Conservation (phyloP, 208 protist genomes). For the Trypanosoma caninum region DNA sequence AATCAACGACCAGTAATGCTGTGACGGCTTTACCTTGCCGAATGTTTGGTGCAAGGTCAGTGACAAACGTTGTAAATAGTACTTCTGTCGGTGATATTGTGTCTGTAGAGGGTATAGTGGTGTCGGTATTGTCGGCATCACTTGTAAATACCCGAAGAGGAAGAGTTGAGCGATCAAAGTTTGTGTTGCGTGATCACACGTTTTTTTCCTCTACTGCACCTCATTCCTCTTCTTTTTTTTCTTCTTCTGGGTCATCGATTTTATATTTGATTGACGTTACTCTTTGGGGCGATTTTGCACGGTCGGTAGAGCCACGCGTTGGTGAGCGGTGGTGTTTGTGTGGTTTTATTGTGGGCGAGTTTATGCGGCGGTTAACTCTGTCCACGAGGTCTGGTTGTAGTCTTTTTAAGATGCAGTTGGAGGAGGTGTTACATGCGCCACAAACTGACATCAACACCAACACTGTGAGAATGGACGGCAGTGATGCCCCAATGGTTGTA, state of each 20-base stretch:
- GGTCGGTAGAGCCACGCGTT: slow-evolving; percentile 15
- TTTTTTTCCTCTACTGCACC: neutral
- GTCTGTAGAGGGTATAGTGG: slow-evolving; percentile 44
- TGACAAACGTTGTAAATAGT: slow-evolving; percentile 29
- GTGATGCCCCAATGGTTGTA: slow-evolving; percentile 10
- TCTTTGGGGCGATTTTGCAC: slow-evolving; percentile 60
- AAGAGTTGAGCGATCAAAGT: slow-evolving; percentile 36
- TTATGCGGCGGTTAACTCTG: slow-evolving; percentile 50
- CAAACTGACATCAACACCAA: neutral
- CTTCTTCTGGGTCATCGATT: too few relatives aligned
- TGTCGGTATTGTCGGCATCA: slow-evolving; percentile 7
- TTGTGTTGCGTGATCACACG: slow-evolving; percentile 30
- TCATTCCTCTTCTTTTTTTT: too few relatives aligned
- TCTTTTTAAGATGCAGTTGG: slow-evolving; percentile 30
- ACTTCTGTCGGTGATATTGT: slow-evolving; percentile 43
- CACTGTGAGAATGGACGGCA: neutral
- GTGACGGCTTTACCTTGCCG: slow-evolving; percentile 23
- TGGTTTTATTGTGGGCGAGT: slow-evolving; percentile 46
- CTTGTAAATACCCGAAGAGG: slow-evolving; percentile 59
- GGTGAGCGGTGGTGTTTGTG: slow-evolving; percentile 66
- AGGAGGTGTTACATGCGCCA: neutral
- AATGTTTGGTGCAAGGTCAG: slow-evolving; percentile 39
- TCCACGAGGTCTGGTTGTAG: slow-evolving; percentile 28
- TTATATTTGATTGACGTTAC: slow-evolving; percentile 47
- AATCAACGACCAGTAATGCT: slow-evolving; percentile 19